phyloP scores from a whole-genome alignment of 2,329 filamentous ascomycete genomes.

The Fusarium sp. region DNA sequence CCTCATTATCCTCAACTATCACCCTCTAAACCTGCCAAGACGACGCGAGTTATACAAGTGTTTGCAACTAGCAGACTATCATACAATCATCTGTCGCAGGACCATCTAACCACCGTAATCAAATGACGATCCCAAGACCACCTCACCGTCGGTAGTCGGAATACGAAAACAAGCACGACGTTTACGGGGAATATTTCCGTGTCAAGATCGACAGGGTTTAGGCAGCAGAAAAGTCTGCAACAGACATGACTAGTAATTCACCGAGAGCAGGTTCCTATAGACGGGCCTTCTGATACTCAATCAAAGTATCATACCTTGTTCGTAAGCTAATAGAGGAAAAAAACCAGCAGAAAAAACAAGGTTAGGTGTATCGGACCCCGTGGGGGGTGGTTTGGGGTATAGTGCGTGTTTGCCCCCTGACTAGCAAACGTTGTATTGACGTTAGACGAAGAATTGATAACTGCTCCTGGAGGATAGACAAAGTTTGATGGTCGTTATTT shows the following conservation, averaged over 20 bases:
- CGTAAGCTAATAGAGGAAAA: background rate
- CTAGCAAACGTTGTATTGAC: constrained; percentile 2
- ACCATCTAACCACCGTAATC: background rate
- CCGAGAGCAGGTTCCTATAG: constrained; percentile 12
- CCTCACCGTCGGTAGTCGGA: constrained; percentile 17
- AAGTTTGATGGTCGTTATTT: constrained; percentile 6
- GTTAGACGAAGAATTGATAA: constrained; percentile 4
- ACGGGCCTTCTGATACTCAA: background rate
- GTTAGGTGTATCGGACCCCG: constrained; percentile 22
- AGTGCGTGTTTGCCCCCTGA: constrained; percentile 25
- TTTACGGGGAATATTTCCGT: no score
- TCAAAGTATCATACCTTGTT: constrained; percentile 1
- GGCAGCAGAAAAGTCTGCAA: constrained; percentile 2
- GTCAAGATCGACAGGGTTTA: constrained; percentile 13
- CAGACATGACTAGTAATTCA: constrained; percentile 14
- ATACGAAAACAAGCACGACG: background rate
- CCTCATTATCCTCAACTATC: background rate
- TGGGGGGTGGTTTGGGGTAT: constrained; percentile 33
- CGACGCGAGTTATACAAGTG: background rate
- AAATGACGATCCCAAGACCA: constrained; percentile 8
- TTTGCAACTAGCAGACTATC: background rate
- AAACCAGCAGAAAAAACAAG: constrained; percentile 7
- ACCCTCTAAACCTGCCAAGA: constrained; percentile 12
- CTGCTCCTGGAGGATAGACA: constrained; percentile 7
- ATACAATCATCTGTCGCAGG: background rate